Percentiles rank a stretch among this genome's conserved stretches.
Evolutionary conservation across 2,329 filamentous ascomycete species (phyloP).

Genomic region (Phoma sp.): DNA sequence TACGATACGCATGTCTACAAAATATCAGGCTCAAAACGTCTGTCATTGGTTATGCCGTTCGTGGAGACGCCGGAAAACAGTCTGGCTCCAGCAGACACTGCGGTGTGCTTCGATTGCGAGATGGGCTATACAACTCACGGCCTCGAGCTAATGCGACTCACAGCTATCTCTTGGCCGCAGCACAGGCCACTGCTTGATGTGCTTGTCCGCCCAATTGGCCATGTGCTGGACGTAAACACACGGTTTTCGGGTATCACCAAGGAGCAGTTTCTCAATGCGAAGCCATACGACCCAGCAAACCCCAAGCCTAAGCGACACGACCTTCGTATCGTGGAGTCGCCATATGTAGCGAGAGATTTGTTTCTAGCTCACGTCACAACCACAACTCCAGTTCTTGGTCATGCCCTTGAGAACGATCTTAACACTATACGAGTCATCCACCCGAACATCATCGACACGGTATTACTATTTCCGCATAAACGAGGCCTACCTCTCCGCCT

Average conservation of each 20-base stretch:
- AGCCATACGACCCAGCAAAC: constrained; percentile 37
- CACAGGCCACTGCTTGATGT: constrained; percentile 80
- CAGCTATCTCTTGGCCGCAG: constrained; percentile 84
- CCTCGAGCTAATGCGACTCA: constrained; percentile 87
- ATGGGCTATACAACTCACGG: constrained; percentile 95
- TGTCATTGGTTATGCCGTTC: constrained; percentile 82
- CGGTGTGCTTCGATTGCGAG: constrained; percentile 91
- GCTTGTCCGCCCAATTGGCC: constrained; percentile 81
- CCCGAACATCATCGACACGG: constrained; percentile 82
- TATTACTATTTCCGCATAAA: constrained; percentile 80
- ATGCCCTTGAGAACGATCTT: constrained; percentile 94
- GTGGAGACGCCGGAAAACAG: constrained; percentile 74
- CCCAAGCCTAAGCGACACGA: constrained; percentile 32
- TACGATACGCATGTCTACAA: constrained; percentile 85
- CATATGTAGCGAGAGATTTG: constrained; percentile 73
- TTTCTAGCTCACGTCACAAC: constrained; percentile 78
- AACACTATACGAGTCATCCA: constrained; percentile 86
- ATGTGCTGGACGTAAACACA: constrained; percentile 88
- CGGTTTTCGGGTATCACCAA: constrained; percentile 86
- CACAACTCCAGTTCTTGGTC: constrained; percentile 83
- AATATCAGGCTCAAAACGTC: constrained; percentile 72
- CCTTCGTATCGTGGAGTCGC: constrained; percentile 77
- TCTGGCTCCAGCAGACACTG: constrained; percentile 52
- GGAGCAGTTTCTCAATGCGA: constrained; percentile 74
- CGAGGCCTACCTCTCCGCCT: constrained; percentile 77